Conservation (phyloP, 2,329 filamentous ascomycete species). For the Alternaria gansuensis region DNA sequence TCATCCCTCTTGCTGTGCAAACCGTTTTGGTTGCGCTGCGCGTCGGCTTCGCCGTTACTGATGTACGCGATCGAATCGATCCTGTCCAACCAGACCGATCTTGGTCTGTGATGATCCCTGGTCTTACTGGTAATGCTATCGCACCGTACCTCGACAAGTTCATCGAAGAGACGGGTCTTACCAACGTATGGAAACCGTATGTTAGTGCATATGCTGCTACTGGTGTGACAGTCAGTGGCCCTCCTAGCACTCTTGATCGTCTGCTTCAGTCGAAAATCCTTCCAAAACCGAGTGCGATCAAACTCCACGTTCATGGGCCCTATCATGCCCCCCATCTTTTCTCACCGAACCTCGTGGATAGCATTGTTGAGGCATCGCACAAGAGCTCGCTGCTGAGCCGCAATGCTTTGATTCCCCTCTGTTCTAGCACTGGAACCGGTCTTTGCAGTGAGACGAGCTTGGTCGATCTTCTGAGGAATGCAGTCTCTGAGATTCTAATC, state of each 20-base stretch:
- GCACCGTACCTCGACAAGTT: no score
- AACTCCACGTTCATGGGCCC: not conserved
- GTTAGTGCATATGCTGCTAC: conserved; percentile 1
- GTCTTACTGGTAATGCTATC: conserved; percentile 6
- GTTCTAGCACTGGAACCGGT: not conserved
- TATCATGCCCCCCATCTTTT: conserved; percentile 18
- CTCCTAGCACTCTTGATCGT: conserved; percentile 1
- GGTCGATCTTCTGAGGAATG: no score
- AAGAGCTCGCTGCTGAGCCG: not conserved
- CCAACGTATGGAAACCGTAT: not conserved
- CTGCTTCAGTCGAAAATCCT: conserved; percentile 6
- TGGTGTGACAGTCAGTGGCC: conserved; percentile 1
- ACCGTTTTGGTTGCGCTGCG: not conserved
- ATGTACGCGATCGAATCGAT: no score
- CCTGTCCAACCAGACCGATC: no score
- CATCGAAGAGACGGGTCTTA: not conserved
- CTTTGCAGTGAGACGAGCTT: no score
- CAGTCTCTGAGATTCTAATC: no score
- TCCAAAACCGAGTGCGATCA: conserved; percentile 3
- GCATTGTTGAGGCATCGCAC: conserved; percentile 2
- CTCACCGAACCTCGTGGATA: conserved; percentile 1
- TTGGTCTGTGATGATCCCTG: not conserved
- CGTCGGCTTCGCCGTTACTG: no score
- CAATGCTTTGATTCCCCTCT: not conserved
- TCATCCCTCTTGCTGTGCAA: not conserved